Base-by-base conservation (phyloP, 192 early-diverging fungal genomes). In the Rhizoclosmatium globosum region DNA sequence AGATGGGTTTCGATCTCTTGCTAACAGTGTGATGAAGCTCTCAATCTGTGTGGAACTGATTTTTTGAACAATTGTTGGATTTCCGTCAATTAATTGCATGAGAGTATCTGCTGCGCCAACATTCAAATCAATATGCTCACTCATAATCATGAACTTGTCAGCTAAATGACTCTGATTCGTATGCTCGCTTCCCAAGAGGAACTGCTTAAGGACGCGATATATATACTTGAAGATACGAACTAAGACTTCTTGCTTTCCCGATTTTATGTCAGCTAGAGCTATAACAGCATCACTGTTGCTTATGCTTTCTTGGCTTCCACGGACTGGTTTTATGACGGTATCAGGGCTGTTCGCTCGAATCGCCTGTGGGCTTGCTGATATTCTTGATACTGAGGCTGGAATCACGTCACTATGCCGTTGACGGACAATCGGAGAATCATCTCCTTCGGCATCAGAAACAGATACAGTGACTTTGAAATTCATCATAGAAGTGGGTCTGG, bases 21-120 rank as follows among this genome's bases (percentile, higher is more conserved):
- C 71, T 9, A 84, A 44, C n/a, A 84, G 59, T 6, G 4, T 43
- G 17, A 84, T 65, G 50, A 84, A 84, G 21, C 68, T 64, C 38
- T 58, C 61, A 41, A 84, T 82, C 58, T 84, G 81, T 2, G 44
- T 23, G 38, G 70, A 17, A 11, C 17, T 64, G 46, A 84, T 79
- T 53, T 45, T 68, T 50, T 77, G 79, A 3, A 82, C 80, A 57
- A 84, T 82, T 13, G 59, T 6, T 15, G 64, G 57, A 50, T 84
- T 84, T 45, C 81, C 80, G 41, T 53, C 64, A 57, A 84, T 73
- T 7, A 84, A 64, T 59, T 84, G 82, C 82, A 84, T 84, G 13
- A 84, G 46, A 0, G 82, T 71, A 31, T 84, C 82, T 23, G 82
- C 82, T 6, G 82, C 82, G 48, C 82, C 82, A 73, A 84, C 45